These are phyloP conservation scores for Diutina pseudorugosa DNA, from an alignment of 1,139 yeast species.

Conservation along the genomic window DNA sequence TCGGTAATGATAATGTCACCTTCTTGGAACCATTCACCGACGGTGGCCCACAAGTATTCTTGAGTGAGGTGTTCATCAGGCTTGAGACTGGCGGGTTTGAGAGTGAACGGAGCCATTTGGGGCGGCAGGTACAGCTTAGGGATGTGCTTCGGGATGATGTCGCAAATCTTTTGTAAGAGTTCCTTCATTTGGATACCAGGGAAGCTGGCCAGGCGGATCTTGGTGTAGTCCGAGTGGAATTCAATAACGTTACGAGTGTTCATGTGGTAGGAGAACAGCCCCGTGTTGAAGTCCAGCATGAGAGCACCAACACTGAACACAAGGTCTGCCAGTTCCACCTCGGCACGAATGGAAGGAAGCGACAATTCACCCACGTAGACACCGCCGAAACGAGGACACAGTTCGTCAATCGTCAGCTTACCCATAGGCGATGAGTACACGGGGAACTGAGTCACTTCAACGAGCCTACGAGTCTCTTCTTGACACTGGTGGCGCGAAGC, in stretches of 20 bases:
- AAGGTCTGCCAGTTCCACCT: constrained; percentile 69
- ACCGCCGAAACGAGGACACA: constrained; percentile 69
- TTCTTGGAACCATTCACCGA: constrained; percentile 61
- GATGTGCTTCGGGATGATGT: constrained; percentile 10
- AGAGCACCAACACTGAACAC: constrained; percentile 72
- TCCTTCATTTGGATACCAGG: constrained; percentile 72
- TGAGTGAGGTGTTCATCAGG: constrained; percentile 34
- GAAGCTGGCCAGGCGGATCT: constrained; percentile 65
- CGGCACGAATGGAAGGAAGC: constrained; percentile 59
- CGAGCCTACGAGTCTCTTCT: constrained; percentile 49
- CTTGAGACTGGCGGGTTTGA: constrained; percentile 19
- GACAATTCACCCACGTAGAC: constrained; percentile 78
- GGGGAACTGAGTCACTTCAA: constrained; percentile 65
- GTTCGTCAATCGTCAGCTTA: constrained; percentile 68
- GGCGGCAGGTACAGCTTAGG: constrained; percentile 24
- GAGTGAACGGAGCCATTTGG: constrained; percentile 34
- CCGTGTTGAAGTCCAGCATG: constrained; percentile 82
- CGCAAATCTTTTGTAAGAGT: constrained; percentile 35
- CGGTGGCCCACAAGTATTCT: constrained; percentile 73
- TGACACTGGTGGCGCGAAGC: constrained; percentile 66
- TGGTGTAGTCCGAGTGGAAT: constrained; percentile 82
- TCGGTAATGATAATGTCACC: constrained; percentile 78
- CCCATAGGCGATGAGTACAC: constrained; percentile 89
- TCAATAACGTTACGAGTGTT: constrained; percentile 71
- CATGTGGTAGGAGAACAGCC: constrained; percentile 76